phyloP scores from a whole-genome alignment of 495 filamentous ascomycete species.

The Penicillium soppii region DNA sequence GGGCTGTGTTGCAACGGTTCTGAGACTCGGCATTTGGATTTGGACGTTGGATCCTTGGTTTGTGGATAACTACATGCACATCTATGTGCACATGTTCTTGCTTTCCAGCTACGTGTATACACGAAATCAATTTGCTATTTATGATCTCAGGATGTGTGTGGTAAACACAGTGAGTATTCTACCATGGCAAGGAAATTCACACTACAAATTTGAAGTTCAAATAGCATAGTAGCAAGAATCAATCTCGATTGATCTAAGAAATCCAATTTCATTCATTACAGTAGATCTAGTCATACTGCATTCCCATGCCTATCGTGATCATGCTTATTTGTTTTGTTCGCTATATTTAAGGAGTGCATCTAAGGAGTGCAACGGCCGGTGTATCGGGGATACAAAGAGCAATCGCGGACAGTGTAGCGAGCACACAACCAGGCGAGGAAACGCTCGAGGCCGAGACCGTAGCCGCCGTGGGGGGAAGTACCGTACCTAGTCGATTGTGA shows the following conservation, averaged over 20 bases:
- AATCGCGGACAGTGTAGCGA: slow-evolving; percentile 86
- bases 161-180: no score
- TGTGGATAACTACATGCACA: background rate
- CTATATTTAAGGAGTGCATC: slow-evolving; percentile 72
- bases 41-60: background rate
- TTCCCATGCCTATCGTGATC: slow-evolving; percentile 4
- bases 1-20: background rate
- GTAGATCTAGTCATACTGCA: background rate
- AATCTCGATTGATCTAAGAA: background rate
- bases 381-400: slow-evolving; percentile 89
- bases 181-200: no score
- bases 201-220: no score
- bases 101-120: no score
- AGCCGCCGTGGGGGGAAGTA: slow-evolving; percentile 90
- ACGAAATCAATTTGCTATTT: no score
- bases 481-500: slow-evolving; percentile 65
- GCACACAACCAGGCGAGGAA: slow-evolving; percentile 96
- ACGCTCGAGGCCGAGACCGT: slow-evolving; percentile 91
- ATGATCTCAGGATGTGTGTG: no score
- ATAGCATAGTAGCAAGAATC: background rate
- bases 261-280: background rate
- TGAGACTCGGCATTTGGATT: background rate
- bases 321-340: slow-evolving; percentile 5
- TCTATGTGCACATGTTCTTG: no score
- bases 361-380: slow-evolving; percentile 91